Base-by-base conservation (phyloP, 2,329 filamentous ascomycete species). In the Gremmenia infestans region DNA sequence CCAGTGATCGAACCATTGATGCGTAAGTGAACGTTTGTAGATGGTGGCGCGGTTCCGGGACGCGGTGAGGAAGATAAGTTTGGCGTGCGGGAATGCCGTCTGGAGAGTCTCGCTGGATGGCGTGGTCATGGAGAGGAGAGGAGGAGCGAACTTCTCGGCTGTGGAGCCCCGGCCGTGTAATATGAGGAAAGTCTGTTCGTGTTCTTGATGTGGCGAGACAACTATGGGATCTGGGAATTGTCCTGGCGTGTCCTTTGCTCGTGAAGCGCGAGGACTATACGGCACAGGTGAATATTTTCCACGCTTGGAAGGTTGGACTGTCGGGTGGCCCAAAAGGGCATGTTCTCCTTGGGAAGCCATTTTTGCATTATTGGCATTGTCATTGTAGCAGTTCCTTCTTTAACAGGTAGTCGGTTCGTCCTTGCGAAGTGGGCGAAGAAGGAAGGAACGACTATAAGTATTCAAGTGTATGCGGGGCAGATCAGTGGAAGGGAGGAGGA, bases 1-100 rank as follows among this genome's bases (percentile, higher is more conserved):
- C 68, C 69, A 73, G 48, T 67, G 68, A 63, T 79, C 73, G 64
- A 79, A 78, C 76, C 76, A 79, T 60, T 78, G 76, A 54, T 72
- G 68, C 19, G 72, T 74, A 8, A 70, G 61, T 2, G 52, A n/a
- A 8, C 72, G 68, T 4, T 72, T 73, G 63, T 74, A 76, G 1
- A 72, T 65, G 1, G 68, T 71, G 1, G 75, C 72, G 11, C 73
- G 70, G 15, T 66, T 68, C 22, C 67, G 66, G 2, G 74, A 72
- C 0, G 80, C 79, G 0, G 74, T 76, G 2, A 78, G 79, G 60
- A 82, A 80, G 46, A 82, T 65, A 57, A 81, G 76, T 48, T 75
- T 78, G 2, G 75, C 72, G 48, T 76, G 59, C 0, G 76, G 72
- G 9, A 80, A 72, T 3, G 66, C 60, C 5, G 65, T 62, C 12